Evolutionary conservation across 2,329 filamentous ascomycete species (phyloP).

Genomic region (Mariannaea sp.): DNA sequence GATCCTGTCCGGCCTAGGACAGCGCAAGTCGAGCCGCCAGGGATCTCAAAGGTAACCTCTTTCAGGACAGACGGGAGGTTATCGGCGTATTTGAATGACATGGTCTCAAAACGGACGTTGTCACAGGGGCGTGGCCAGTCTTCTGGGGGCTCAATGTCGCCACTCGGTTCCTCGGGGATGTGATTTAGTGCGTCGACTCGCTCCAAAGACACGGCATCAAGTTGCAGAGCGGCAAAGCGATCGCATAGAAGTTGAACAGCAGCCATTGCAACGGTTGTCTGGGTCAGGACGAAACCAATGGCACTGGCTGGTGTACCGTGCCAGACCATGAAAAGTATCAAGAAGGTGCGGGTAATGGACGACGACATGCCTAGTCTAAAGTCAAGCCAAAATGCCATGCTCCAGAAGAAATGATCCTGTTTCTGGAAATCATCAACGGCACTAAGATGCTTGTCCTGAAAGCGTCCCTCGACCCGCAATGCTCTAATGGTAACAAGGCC

Average conservation of each 20-base stretch:
- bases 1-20: constrained; percentile 85
- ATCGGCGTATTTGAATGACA: constrained; percentile 79
- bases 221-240: constrained; percentile 82
- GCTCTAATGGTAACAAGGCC: constrained; percentile 86
- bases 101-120: constrained; percentile 75
- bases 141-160: constrained; percentile 70
- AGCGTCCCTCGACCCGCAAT: constrained; percentile 76
- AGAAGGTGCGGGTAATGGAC: constrained; percentile 71
- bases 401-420: constrained; percentile 97
- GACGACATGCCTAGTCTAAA: constrained; percentile 70
- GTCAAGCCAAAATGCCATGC: constrained; percentile 81
- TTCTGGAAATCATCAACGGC: constrained; percentile 90
- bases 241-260: constrained; percentile 65
- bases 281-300: constrained; percentile 80
- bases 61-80: constrained; percentile 74
- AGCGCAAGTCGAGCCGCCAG: constrained; percentile 63
- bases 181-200: constrained; percentile 81
- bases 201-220: constrained; percentile 91
- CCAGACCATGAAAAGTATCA: constrained; percentile 76
- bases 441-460: constrained; percentile 77
- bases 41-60: constrained; percentile 73
- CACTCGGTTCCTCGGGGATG: constrained; percentile 74
- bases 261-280: constrained; percentile 45
- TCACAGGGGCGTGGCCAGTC: constrained; percentile 76
- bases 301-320: constrained; percentile 76